Evolutionary conservation across 1,284 basidiomycete genomes (phyloP), one percentile per base, ranked within the genome.

Genomic region (Apiotrichum brassicae): DNA sequence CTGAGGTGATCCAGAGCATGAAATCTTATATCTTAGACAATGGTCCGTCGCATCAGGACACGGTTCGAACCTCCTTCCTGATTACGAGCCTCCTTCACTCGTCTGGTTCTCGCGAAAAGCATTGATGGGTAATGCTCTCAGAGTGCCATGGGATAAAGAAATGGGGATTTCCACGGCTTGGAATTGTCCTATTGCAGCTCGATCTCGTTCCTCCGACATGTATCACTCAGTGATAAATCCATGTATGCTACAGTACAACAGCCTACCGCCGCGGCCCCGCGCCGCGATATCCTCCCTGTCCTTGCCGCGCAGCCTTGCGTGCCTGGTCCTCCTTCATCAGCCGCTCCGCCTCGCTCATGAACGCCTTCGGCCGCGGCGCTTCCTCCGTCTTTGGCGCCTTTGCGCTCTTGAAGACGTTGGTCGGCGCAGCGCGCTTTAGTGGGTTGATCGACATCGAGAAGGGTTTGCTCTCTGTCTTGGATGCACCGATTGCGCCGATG

Each of bases 281-380:
- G 3, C 51, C 51, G 24, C 40, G 32, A 23, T 53, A 53, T n/a
- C 48, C 42, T 5, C 45, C 48, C 24, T 49, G 43, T 19, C 54
- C 48, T n/a, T n/a, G n/a, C 9, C 56, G 50, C 18, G 41, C 47
- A 13, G 48, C 40, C 71, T 90, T 90, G 62, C 87, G 77, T 68
- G 88, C 86, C 72, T 86, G 85, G 43, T 94, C 90, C 72, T 93
- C 91, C 49, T 83, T 65, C 54, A 93, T 90, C 51, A 94, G 73
- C 54, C 81, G 77, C 72, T 94, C 90, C n/a, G 86, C 85, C 19
- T 85, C 86, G 57, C 82, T 82, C 79, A 89, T 81, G 41, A 71
- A 74, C 32, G 61, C 59, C 25, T 81, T 76, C 28, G 77, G 69
- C 23, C 79, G 41, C 70, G 79, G 82, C 57, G 11, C 26, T 79